Percentiles rank a stretch among this genome's conserved stretches.
Evolutionary conservation across 202 grass and related monocot genomes (phyloP).

Genomic region (Setaria italica): DNA sequence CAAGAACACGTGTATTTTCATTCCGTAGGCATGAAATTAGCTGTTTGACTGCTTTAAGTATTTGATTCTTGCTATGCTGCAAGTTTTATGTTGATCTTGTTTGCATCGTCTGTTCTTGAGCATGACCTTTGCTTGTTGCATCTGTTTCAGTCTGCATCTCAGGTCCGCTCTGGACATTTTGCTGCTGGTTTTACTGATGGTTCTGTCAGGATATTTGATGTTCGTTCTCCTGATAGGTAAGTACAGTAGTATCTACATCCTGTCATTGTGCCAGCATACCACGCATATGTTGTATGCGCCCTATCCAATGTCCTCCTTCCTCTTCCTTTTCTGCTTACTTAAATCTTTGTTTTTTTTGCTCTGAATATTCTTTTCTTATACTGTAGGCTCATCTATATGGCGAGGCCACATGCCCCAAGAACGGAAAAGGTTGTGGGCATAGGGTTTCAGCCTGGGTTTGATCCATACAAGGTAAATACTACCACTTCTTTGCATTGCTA

Average conservation of each 20-base stretch:
- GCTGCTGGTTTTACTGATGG: slow-evolving; percentile 91
- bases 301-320: background rate
- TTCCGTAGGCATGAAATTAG: background rate
- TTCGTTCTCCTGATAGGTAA: slow-evolving; percentile 80
- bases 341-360: background rate
- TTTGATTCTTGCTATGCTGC: slow-evolving; percentile 32
- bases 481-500: slow-evolving; percentile 5
- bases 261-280: slow-evolving; percentile 3
- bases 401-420: slow-evolving; percentile 79
- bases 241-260: background rate
- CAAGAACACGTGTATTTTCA: slow-evolving; percentile 1
- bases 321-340: background rate
- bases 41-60: slow-evolving; percentile 30
- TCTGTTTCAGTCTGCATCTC: slow-evolving; percentile 82
- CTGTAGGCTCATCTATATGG: slow-evolving; percentile 67
- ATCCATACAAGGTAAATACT: slow-evolving; percentile 81
- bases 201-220: slow-evolving; percentile 92
- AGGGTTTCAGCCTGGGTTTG: slow-evolving; percentile 91
- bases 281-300: slow-evolving; percentile 16
- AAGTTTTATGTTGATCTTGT: slow-evolving; percentile 21
- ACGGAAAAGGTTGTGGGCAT: slow-evolving; percentile 88
- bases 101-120: slow-evolving; percentile 21
- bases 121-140: slow-evolving; percentile 46
- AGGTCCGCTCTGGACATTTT: slow-evolving; percentile 69
- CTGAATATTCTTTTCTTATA: slow-evolving; percentile 34